Evolutionary conservation across 2,329 filamentous ascomycete species (phyloP), one percentile per base, ranked within the genome.

Genomic region (Botryotinia calthae): DNA sequence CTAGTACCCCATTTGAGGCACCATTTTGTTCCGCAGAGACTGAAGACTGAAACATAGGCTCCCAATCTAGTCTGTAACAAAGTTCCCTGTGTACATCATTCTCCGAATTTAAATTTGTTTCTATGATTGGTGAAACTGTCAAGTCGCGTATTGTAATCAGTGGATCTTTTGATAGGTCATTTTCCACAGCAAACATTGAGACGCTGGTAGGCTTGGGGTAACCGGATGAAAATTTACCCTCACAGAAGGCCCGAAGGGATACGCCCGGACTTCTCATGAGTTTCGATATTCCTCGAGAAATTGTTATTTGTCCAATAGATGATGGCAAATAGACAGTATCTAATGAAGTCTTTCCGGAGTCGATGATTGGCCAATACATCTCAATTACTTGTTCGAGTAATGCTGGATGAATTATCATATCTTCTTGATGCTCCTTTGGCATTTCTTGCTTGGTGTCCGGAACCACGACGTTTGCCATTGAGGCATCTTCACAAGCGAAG

Each of bases 331-430:
- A 72, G 40, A 72, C 20, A 8, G 65, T 72, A 62, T 63, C 54
- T 16, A 72, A 28, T n/a, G 65, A 25, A 16, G 12, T 56, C 8
- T 56, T 31, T 5, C 71, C 44, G 10, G 65, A 65, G 18, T 40
- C 44, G 34, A 72, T 58, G 44, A 69, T 70, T 62, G 65, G 65
- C 65, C 71, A 72, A 44, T 72, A 72, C 25, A 74, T 65, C n/a
- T 75, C 74, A 62, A 73, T 64, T 14, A 89, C 84, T 4, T 85
- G 81, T 75, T 90, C 88, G 20, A 90, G 81, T 0, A 87, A 88
- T 6, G 86, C 84, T 0, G 88, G 88, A 74, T 90, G 88, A n/a
- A 90, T 83, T 7, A 88, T 72, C 75, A 88, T 86, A 5, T 84
- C 81, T 73, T 74, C 73, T 58, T 80, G 74, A 72, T 77, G 81